Base-by-base conservation (phyloP, 2,329 filamentous ascomycete species). In the Epichloe uncinata region DNA sequence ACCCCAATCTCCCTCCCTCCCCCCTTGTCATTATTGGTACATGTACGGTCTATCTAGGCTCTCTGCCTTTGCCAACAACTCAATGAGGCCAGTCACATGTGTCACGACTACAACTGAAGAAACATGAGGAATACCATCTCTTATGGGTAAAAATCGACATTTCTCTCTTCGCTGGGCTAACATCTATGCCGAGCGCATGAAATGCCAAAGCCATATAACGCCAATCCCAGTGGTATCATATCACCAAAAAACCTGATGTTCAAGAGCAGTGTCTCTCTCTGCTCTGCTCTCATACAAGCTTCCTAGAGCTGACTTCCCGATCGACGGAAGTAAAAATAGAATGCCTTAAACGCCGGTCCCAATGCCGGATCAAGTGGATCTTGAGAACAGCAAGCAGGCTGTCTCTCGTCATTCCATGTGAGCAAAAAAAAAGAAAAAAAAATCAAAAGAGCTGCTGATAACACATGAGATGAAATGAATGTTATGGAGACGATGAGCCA, bases 151-250 rank as follows among this genome's bases (percentile, higher is more conserved):
- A 38, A n/a, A n/a, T n/a, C 26, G 5, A 16, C 7, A 13, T 41
- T 47, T 34, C 22, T 16, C 34, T 35, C 36, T 45, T 36, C 37
- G 38, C 41, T 42, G 46, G 50, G 33, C 37, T 42, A 13, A 34
- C 35, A 38, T 13, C 37, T 45, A 45, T 36, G 45, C 49, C 42
- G n/a, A 47, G 46, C 42, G 13, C 13, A 41, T 40, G 30, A 33
- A 33, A 49, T 47, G 41, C 20, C 22, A 40, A 40, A 46, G 11
- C 33, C 46, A 48, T 55, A 52, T 55, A 60, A 62, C 59, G 57
- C 64, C 64, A 57, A 47, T 53, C 55, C 61, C 60, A 57, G 53
- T 66, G 63, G 63, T 66, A 66, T 66, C 64, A 66, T 66, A 56
- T 63, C 60, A 58, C 53, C 54, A 53, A 51, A 49, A 55, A 46